Evolutionary conservation across 768 basidiomycete species (phyloP), one percentile per base, ranked within the genome.

Genomic region (Naganishia friedmannii): DNA sequence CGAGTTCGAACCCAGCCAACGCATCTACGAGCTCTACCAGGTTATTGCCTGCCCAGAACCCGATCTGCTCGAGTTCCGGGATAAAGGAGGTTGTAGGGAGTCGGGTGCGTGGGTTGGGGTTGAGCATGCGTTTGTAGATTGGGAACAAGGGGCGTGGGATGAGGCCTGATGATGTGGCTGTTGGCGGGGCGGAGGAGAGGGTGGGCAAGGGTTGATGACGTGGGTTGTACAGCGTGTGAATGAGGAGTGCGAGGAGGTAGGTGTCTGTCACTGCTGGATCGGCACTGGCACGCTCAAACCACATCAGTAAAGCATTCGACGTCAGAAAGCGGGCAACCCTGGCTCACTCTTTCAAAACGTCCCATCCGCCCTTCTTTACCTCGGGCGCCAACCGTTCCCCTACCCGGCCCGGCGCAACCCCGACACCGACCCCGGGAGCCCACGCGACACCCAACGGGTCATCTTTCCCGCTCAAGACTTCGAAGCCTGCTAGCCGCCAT

Each of bases 401-500:
- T 87, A 89, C 68, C 88, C 77, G 69, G 86, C 79, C 48, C 85
- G 86, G 54, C 88, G 92, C 83, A 86, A 84, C 23, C 8, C 79
- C 77, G 7, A 74, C 77, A 26, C 77, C 53, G 10, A 74, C 77
- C 19, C 65, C 66, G 8, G 57, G 31, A 51, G 58, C 42, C 78
- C 80, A 95, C 77, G 93, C 83, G 19, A 90, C 86, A 37, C 90
- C 86, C 54, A 84, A 79, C 17, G 90, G 88, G 65, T 97, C 94
- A 74, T 88, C 90, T 10, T 89, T 85, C 73, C 86, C 91, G 74
- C 92, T 93, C 72, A 96, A 80, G 0, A 95, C 82, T 76, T 99
- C 96, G 76, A 98, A 93, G 0, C 95, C 95, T 23, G 92, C 94
- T 9, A 99, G 83, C 77, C 91, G 91, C 96, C 95, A 98, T 83